These are phyloP conservation scores for Microcos paniculata DNA, from an alignment of 345 rosid species.

Conservation along the genomic window DNA sequence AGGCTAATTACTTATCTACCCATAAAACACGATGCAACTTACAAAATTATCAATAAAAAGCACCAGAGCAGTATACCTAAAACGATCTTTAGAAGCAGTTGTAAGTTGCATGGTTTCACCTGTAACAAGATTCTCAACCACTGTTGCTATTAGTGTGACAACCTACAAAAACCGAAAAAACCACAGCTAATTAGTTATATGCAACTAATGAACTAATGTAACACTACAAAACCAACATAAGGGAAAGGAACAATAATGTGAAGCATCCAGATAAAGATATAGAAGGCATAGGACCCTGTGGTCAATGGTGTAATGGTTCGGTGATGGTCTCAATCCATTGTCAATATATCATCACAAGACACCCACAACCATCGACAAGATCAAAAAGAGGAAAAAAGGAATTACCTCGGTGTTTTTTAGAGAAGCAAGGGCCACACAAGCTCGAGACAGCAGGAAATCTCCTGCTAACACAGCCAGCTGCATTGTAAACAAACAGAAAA, in stretches of 20 bases:
- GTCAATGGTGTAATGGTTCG: not conserved
- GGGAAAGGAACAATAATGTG: not conserved
- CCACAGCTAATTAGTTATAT: slow-evolving; percentile 3
- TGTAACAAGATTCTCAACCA: slow-evolving; percentile 86
- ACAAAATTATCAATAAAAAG: not conserved
- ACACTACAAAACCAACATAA: not conserved
- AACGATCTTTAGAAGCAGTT: slow-evolving; percentile 63
- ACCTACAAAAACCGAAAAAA: slow-evolving; percentile 40
- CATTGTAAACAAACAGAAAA: slow-evolving; percentile 21
- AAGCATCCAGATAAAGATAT: not conserved
- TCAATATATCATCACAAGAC: slow-evolving; percentile 3
- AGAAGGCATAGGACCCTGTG: not conserved
- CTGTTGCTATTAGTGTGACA: slow-evolving; percentile 75
- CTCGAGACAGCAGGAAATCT: slow-evolving; percentile 90
- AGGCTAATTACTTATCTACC: not conserved
- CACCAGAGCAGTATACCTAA: slow-evolving; percentile 47
- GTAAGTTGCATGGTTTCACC: slow-evolving; percentile 99
- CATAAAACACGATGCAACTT: not conserved
- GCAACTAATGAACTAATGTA: not conserved
- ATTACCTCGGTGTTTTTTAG: slow-evolving; percentile 81
- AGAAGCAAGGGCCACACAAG: slow-evolving; percentile 86
- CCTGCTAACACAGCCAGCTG: slow-evolving; percentile 93
- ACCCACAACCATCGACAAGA: not conserved
- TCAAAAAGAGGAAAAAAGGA: not conserved
- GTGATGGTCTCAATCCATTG: not conserved